A percentile compares a stretch with the other conserved stretches of the same genome.
Evolutionary conservation across 2,329 filamentous ascomycete genomes (phyloP).

Genomic region (Lecanicillium sp.): DNA sequence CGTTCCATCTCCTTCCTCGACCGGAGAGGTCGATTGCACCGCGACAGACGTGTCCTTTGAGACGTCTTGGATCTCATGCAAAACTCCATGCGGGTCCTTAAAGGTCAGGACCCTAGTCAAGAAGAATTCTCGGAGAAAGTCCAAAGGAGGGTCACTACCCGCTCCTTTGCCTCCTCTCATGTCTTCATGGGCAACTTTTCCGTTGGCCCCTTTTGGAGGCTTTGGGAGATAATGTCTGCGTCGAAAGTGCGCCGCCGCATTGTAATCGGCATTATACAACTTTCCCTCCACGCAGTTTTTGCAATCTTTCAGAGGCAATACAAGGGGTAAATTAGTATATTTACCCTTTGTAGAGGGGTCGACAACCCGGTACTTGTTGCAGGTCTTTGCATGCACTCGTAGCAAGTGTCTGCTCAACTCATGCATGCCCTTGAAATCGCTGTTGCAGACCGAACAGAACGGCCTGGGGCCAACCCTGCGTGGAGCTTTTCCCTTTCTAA

Average conservation of each 20-base stretch:
- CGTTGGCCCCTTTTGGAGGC: constrained; percentile 34
- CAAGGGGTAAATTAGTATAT: constrained; percentile 37
- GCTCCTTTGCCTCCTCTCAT: constrained; percentile 47
- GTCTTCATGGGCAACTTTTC: constrained; percentile 29
- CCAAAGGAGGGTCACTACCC: constrained; percentile 47
- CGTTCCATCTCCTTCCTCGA: too few species aligned
- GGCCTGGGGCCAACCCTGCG: too few species aligned
- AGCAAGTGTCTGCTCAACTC: constrained; percentile 64
- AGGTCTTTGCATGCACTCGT: constrained; percentile 50
- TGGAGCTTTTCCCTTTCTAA: too few species aligned
- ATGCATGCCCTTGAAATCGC: constrained; percentile 71
- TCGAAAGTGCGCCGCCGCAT: constrained; percentile 83
- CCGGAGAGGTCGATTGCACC: constrained; percentile 10
- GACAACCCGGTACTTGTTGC: constrained; percentile 51
- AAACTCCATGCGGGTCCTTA: constrained; percentile 20
- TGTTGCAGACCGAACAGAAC: too few species aligned
- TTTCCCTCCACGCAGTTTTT: constrained; percentile 73
- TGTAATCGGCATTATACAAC: constrained; percentile 86
- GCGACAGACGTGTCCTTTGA: constrained; percentile 19
- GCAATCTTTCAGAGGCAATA: constrained; percentile 66
- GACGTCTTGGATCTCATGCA: too few species aligned
- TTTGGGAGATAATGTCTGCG: constrained; percentile 78
- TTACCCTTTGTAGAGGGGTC: constrained; percentile 38
- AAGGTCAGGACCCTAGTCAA: constrained; percentile 39
- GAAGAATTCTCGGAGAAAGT: constrained; percentile 49